phyloP scores from a whole-genome alignment of 2,329 filamentous ascomycete species.

The Huntiella savannae region DNA sequence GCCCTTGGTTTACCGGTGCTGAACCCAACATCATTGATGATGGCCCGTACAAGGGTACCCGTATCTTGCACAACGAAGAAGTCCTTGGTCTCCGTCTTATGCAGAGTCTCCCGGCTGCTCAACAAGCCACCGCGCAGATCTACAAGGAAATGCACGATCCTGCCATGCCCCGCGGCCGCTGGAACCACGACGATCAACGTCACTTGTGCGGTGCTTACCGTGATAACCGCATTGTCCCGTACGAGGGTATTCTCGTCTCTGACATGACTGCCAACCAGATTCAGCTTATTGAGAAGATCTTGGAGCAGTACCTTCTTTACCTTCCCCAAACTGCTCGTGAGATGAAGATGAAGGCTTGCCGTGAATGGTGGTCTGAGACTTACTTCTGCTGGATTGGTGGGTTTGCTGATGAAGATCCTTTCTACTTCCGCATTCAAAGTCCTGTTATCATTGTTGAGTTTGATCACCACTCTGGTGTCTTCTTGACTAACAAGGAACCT shows the following conservation, averaged over 20 bases:
- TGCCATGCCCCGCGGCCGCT: slow-evolving; percentile 46
- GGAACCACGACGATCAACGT: slow-evolving; percentile 66
- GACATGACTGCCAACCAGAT: slow-evolving; percentile 30
- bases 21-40: slow-evolving; percentile 58
- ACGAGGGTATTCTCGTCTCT: slow-evolving; percentile 43
- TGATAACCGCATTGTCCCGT: slow-evolving; percentile 60
- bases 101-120: slow-evolving; percentile 34
- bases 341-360: slow-evolving; percentile 34
- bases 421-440: slow-evolving; percentile 62
- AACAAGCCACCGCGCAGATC: slow-evolving; percentile 32
- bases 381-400: slow-evolving; percentile 67
- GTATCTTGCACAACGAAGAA: slow-evolving; percentile 48
- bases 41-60: slow-evolving; percentile 41
- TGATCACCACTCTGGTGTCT: slow-evolving; percentile 64
- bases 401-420: slow-evolving; percentile 45
- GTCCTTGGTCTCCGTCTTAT: slow-evolving; percentile 46
- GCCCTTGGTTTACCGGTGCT: slow-evolving; percentile 61
- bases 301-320: slow-evolving; percentile 48
- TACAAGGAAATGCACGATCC: slow-evolving; percentile 44
- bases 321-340: slow-evolving; percentile 37
- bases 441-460: slow-evolving; percentile 60
- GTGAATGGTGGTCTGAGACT: slow-evolving; percentile 43
- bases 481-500: slow-evolving; percentile 52
- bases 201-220: slow-evolving; percentile 62
- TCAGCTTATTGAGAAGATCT: slow-evolving; percentile 34